Conservation (phyloP, 2,329 filamentous ascomycete genomes). For the Dactylonectria macrodidyma region DNA sequence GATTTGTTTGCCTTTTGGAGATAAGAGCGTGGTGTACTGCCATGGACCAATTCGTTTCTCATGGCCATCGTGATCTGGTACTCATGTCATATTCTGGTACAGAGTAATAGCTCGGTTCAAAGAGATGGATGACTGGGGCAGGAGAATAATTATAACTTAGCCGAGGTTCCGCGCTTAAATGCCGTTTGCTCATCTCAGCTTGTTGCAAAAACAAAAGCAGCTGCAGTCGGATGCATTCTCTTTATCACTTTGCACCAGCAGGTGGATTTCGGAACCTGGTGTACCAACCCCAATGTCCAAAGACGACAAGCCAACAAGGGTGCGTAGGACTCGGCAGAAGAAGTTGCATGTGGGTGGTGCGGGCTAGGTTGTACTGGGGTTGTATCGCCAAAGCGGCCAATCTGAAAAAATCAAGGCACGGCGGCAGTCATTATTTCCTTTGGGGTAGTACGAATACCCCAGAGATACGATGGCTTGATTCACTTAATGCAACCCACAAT, state of each 20-base stretch:
- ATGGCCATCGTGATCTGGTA: background rate
- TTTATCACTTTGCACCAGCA: background rate
- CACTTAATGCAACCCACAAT: background rate
- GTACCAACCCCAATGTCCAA: background rate
- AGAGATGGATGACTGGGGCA: too few species aligned
- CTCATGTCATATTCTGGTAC: background rate
- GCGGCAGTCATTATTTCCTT: background rate
- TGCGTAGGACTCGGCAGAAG: conserved; percentile 2
- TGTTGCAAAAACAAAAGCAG: background rate
- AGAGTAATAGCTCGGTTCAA: background rate
- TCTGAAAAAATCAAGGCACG: background rate
- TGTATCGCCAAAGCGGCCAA: background rate
- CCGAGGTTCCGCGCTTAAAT: background rate
- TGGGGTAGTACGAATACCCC: background rate
- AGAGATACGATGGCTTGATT: conserved; percentile 1
- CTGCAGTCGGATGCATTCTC: background rate
- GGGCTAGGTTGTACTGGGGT: background rate
- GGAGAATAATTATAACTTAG: too few species aligned
- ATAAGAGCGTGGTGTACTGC: background rate
- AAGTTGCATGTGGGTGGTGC: background rate
- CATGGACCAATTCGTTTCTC: background rate
- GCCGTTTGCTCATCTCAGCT: background rate
- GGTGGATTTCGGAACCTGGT: background rate
- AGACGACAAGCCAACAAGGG: background rate
- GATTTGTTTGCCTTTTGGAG: background rate